phyloP scores from a whole-genome alignment of 257 asterid genomes.

The Nicotiana attenuata region DNA sequence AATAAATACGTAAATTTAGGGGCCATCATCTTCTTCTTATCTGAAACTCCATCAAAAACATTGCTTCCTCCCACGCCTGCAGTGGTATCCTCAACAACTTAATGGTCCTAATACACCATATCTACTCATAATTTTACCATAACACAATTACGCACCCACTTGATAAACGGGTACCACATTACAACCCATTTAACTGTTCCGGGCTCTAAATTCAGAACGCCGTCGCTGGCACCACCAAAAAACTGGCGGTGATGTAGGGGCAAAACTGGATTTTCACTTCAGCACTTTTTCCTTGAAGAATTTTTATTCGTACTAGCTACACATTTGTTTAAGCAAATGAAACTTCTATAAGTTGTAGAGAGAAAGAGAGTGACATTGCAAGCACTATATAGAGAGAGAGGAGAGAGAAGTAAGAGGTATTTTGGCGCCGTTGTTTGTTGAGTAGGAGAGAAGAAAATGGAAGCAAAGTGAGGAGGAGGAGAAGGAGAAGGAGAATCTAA shows the following conservation, averaged over 20 bases:
- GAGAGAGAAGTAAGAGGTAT: slow-evolving; percentile 14
- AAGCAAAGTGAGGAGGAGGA: background rate
- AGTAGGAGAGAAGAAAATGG: slow-evolving; percentile 15
- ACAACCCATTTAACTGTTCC: background rate
- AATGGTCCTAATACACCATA: background rate
- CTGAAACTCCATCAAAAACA: background rate
- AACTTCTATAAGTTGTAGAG: background rate
- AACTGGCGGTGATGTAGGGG: background rate
- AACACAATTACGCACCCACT: background rate
- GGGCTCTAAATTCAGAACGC: background rate
- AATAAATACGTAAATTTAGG: background rate
- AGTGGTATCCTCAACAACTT: slow-evolving; percentile 9
- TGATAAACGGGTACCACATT: background rate
- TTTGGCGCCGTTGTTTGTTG: slow-evolving; percentile 6
- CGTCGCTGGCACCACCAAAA: background rate
- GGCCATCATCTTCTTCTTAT: background rate
- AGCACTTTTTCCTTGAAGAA: background rate
- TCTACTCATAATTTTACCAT: background rate
- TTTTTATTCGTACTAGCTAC: background rate
- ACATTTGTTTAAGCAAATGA: background rate
- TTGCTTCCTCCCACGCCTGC: background rate
- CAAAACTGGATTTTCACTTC: background rate
- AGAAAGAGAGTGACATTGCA: background rate
- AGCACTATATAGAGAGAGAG: background rate
- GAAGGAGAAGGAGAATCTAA: slow-evolving; percentile 20